Conservation (phyloP, 352 stramenopile genomes). For the Phytophthora parvispora region DNA sequence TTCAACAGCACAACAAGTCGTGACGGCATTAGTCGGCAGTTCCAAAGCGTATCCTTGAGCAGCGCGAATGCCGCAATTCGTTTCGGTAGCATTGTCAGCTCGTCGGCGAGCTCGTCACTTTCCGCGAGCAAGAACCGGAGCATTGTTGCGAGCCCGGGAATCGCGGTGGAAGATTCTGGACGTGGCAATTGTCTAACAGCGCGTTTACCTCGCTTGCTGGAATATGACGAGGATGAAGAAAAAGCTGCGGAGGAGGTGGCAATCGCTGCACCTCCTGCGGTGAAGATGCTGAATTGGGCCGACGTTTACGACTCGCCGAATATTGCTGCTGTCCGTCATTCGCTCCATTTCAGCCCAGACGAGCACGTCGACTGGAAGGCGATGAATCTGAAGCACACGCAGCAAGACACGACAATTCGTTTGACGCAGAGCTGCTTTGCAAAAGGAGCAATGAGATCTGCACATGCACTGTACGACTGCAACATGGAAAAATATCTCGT, state of each 20-base stretch:
- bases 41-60: conserved; percentile 28
- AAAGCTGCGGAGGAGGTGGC: neutral
- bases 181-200: neutral
- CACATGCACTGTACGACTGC: conserved; percentile 45
- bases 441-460: conserved; percentile 44
- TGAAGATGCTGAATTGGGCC: conserved; percentile 26
- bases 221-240: conserved; percentile 19
- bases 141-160: conserved; percentile 19
- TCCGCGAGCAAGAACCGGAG: conserved; percentile 33
- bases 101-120: conserved; percentile 36
- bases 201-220: conserved; percentile 5
- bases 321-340: conserved; percentile 42
- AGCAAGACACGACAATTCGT: conserved; percentile 46
- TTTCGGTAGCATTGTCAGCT: conserved; percentile 24
- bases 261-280: neutral
- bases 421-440: conserved; percentile 41
- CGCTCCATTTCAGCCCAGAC: conserved; percentile 35
- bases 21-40: conserved; percentile 27
- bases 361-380: conserved; percentile 39
- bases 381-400: conserved; percentile 40
- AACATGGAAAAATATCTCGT: conserved; percentile 41
- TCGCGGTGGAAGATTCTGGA: neutral
- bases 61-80: conserved; percentile 11
- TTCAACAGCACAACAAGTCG: conserved; percentile 13
- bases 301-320: neutral